Conservation (phyloP, 1,139 yeast genomes). For the Saccharomyces pastorianus region DNA sequence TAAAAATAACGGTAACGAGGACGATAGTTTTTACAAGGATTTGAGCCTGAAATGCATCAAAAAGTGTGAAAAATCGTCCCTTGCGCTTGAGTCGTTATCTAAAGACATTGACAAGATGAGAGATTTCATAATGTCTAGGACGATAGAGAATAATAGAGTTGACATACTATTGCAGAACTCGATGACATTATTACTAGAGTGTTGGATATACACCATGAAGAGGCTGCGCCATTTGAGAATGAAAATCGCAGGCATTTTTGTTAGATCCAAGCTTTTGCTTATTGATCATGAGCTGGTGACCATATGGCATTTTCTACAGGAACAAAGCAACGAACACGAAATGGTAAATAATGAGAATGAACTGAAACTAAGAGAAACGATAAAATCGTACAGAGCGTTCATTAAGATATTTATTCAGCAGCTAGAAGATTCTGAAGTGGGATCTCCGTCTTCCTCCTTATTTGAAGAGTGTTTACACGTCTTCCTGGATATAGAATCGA, state of each 20-base stretch:
- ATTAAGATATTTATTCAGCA: constrained; percentile 31
- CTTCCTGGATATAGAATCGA: constrained; percentile 33
- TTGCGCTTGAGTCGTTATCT: constrained; percentile 16
- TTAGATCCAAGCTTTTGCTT: constrained; percentile 21
- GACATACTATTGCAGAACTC: constrained; percentile 14
- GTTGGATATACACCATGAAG: constrained; percentile 23
- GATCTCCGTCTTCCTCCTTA: constrained; percentile 24
- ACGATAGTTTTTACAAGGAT: constrained; percentile 18
- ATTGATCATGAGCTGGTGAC: constrained; percentile 22
- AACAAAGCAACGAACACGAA: not conserved
- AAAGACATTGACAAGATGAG: constrained; percentile 11
- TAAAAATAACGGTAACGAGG: constrained; percentile 3
- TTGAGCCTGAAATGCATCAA: constrained; percentile 21
- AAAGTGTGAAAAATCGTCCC: constrained; percentile 22
- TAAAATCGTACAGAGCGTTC: constrained; percentile 23
- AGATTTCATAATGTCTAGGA: constrained; percentile 8
- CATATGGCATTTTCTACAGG: constrained; percentile 6
- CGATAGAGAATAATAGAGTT: constrained; percentile 4
- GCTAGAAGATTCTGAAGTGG: constrained; percentile 26
- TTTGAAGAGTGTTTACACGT: constrained; percentile 32
- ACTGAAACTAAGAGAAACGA: constrained; percentile 10
- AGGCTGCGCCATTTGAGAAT: constrained; percentile 15
- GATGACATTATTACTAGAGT: constrained; percentile 19
- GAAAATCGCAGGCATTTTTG: constrained; percentile 19
- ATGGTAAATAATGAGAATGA: constrained; percentile 6